Evolutionary conservation across 371 early-diverging fungal genomes (phyloP).

Genomic region (Chytridium lagenaria): DNA sequence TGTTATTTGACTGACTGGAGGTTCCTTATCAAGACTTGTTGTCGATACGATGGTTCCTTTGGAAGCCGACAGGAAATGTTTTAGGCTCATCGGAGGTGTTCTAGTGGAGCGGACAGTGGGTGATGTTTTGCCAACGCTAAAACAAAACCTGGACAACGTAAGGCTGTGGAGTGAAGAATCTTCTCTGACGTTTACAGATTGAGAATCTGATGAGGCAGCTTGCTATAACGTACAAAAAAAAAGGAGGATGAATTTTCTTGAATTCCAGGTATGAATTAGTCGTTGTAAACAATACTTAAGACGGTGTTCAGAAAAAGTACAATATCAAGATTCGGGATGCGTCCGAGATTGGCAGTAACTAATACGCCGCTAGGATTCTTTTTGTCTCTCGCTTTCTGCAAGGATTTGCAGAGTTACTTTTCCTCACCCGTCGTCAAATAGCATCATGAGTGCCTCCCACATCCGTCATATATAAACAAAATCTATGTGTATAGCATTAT

Average conservation of each 20-base stretch:
- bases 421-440: no score
- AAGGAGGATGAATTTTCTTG: conserved; percentile 81
- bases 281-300: neutral
- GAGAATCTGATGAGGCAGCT: conserved; percentile 77
- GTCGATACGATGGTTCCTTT: conserved; percentile 89
- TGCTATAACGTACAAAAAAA: conserved; percentile 78
- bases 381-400: neutral
- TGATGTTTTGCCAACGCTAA: conserved; percentile 89
- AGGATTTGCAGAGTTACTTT: no score
- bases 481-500: neutral
- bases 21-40: conserved; percentile 73
- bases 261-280: neutral
- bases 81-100: conserved; percentile 91
- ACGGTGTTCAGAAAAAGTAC: conserved; percentile 42
- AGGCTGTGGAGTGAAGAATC: conserved; percentile 29
- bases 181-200: conserved; percentile 58
- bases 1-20: neutral
- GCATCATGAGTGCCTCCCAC: no score
- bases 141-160: conserved; percentile 87
- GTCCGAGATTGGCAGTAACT: conserved; percentile 7
- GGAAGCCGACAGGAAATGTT: conserved; percentile 86
- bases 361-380: neutral
- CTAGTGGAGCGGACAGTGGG: conserved; percentile 90
- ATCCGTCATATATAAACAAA: neutral
- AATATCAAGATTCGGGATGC: conserved; percentile 39